Evolutionary conservation across 345 rosid species (phyloP).

Genomic region (Moricandia moricandioides): DNA sequence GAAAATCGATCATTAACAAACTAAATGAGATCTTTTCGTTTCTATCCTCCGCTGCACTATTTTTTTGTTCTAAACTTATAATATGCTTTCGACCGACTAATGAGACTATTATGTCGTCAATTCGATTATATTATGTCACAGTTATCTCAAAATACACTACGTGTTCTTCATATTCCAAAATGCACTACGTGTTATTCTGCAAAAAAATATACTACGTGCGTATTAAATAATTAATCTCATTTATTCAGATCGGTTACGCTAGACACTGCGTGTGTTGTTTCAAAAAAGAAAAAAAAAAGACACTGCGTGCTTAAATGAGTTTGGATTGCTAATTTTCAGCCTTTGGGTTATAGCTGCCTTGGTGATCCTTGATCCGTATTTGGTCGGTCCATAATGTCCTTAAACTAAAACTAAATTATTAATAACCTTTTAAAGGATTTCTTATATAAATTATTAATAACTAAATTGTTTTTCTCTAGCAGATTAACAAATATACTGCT

Average conservation of each 20-base stretch:
- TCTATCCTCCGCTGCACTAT: neutral
- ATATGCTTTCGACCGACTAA: neutral
- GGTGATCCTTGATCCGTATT: neutral
- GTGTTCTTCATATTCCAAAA: no score
- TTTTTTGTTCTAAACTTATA: neutral
- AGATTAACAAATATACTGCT: neutral
- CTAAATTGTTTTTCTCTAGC: neutral
- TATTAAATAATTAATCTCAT: no score
- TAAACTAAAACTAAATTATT: neutral
- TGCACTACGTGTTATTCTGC: no score
- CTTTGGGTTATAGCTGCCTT: neutral
- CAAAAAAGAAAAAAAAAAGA: neutral
- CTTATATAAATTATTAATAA: no score
- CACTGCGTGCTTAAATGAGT: neutral
- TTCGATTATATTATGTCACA: neutral
- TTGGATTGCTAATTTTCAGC: neutral
- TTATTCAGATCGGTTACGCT: neutral
- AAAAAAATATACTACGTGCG: neutral
- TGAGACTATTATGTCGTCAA: neutral
- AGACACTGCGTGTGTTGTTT: neutral
- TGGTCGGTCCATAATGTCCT: neutral
- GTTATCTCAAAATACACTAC: no score
- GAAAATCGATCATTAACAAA: no score
- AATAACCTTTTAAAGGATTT: no score
- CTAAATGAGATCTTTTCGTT: neutral